Base-by-base conservation (phyloP, 2,329 filamentous ascomycete species). In the Ascochyta pisi region DNA sequence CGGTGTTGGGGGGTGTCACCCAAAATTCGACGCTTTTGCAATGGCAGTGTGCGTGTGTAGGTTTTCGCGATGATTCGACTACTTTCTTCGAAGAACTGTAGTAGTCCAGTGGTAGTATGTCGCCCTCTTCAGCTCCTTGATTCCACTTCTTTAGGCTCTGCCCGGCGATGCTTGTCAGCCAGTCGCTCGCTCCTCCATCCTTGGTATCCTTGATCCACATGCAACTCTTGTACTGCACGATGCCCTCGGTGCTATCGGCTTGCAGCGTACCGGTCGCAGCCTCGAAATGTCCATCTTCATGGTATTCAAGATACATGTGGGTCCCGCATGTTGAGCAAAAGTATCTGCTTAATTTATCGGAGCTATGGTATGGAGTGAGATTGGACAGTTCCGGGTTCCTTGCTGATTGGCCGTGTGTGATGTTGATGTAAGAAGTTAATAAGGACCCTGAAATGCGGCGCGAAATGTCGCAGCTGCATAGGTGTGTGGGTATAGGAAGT, bases 401-500 rank as follows among this genome's bases (percentile, higher is more conserved):
- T 46, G 53, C 41, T 5, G 33, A 24, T 16, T 35, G n/a, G 3
- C 6, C 52, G 23, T 65, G 46, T 1, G 73, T 76, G 73, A 80
- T 81, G 8, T 62, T 55, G 1, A 74, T 52, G 27, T 73, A 73
- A 22, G 65, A 73, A n/a, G 70, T 75, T 63, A 81, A 77, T 29
- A 82, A 67, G 7, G 67, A 76, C 38, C 82, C 81, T 0, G 79
- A 81, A 4, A 73, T 58, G 35, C 78, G 80, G 2, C 82, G 76
- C 54, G 82, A 84, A 3, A 81, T 83, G 34, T 71, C 69, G 72
- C 82, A 84, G 69, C 82, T 81, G 60, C 82, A 84, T 59, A 73
- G 73, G 7, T 70, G 65, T 0, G 73, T 77, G n/a, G 73, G 57
- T 0, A 84, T 66, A 2, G 81, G 81, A 3, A 83, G 71, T 0